These are phyloP conservation scores for Phytophthora macrochlamydospora DNA, from an alignment of 352 stramenopile genomes.

Conservation along the genomic window DNA sequence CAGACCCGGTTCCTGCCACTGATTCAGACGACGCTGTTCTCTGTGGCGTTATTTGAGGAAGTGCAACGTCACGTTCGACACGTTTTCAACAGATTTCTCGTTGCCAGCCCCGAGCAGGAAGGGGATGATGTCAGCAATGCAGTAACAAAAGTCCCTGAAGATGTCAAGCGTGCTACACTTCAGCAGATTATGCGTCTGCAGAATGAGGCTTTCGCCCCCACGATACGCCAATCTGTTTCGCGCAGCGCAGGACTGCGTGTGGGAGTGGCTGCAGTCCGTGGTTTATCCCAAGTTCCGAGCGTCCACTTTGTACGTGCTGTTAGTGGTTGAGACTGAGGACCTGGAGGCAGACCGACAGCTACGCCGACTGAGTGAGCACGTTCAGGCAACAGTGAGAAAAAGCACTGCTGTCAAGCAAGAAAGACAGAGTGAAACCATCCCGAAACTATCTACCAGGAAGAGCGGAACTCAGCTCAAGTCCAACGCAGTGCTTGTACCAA, in stretches of 20 bases:
- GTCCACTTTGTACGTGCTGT: slow-evolving; percentile 69
- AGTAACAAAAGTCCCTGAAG: slow-evolving; percentile 51
- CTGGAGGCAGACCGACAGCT: slow-evolving; percentile 68
- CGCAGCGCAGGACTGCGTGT: slow-evolving; percentile 72
- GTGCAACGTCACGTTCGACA: slow-evolving; percentile 66
- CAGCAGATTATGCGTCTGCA: slow-evolving; percentile 74
- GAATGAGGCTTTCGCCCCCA: slow-evolving; percentile 72
- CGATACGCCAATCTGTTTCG: slow-evolving; percentile 75
- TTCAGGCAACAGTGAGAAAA: slow-evolving; percentile 41
- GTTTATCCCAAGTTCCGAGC: slow-evolving; percentile 66
- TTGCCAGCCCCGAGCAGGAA: slow-evolving; percentile 32
- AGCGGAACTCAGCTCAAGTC: slow-evolving; percentile 30
- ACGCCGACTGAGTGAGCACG: slow-evolving; percentile 66
- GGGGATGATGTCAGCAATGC: slow-evolving; percentile 5
- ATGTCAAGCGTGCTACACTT: slow-evolving; percentile 62
- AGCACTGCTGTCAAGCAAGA: slow-evolving; percentile 40
- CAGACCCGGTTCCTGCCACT: slow-evolving; percentile 74
- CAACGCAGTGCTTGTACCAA: slow-evolving; percentile 31
- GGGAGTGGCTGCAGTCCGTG: slow-evolving; percentile 66
- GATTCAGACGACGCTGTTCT: slow-evolving; percentile 66
- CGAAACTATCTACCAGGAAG: slow-evolving; percentile 13
- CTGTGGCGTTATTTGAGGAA: slow-evolving; percentile 75
- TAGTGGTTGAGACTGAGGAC: slow-evolving; percentile 75
- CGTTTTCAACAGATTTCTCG: slow-evolving; percentile 72
- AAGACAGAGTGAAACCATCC: slow-evolving; percentile 17